A percentile compares a stretch with the other conserved stretches of the same genome.
Conservation (phyloP, 805 yeast species). For the Vanderwaltozyma tropicalis region DNA sequence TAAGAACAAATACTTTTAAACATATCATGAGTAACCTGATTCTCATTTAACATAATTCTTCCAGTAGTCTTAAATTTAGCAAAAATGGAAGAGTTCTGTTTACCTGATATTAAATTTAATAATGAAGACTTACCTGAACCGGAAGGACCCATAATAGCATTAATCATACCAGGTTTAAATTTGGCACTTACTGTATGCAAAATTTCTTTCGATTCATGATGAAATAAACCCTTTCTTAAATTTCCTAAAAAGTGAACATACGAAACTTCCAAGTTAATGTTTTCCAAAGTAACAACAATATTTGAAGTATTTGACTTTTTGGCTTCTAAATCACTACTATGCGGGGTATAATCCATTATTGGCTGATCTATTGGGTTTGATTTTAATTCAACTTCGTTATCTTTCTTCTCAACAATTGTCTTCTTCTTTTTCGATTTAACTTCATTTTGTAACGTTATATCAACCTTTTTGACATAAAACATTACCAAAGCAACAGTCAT, state of each 20-base stretch:
- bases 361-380: not conserved
- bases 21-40: conserved; percentile 27
- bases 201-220: conserved; percentile 27
- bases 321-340: conserved; percentile 12
- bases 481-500: conserved; percentile 39
- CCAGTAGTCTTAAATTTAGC: conserved; percentile 32
- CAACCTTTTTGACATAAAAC: conserved; percentile 37
- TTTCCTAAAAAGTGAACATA: conserved; percentile 4
- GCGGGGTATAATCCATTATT: not conserved
- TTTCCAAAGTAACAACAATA: conserved; percentile 9
- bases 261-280: conserved; percentile 10
- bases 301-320: conserved; percentile 1
- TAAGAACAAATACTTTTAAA: conserved; percentile 49
- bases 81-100: conserved; percentile 33
- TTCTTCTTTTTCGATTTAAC: conserved; percentile 13
- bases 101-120: conserved; percentile 50
- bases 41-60: conserved; percentile 34
- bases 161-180: conserved; percentile 47
- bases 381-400: not conserved
- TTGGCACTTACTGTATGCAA: conserved; percentile 39
- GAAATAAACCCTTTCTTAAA: conserved; percentile 4
- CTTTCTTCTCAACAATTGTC: conserved; percentile 1
- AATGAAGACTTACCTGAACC: conserved; percentile 71
- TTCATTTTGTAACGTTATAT: conserved; percentile 19
- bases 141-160: conserved; percentile 74